Percentiles rank a stretch among this genome's conserved stretches.
Evolutionary conservation across 2,329 filamentous ascomycete genomes (phyloP).

Genomic region (Pyrenophora teres): DNA sequence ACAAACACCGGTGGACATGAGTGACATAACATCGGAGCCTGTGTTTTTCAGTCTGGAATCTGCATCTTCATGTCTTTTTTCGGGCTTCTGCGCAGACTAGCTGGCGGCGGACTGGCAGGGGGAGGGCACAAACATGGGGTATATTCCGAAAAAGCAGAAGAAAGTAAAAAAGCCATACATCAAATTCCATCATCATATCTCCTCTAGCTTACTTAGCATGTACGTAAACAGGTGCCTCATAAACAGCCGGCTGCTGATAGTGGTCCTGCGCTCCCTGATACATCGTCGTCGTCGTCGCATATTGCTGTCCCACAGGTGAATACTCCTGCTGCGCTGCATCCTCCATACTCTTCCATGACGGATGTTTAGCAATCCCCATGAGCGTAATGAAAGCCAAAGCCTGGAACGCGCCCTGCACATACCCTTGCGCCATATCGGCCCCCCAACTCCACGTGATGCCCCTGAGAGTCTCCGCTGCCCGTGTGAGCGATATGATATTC

Average conservation of each 20-base stretch:
- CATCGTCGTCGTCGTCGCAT: slow-evolving; percentile 8
- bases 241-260: slow-evolving; percentile 21
- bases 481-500: slow-evolving; percentile 11
- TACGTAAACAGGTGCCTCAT: slow-evolving; percentile 18
- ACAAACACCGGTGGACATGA: too few relatives aligned
- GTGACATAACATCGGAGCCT: too few relatives aligned
- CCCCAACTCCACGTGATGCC: background rate
- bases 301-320: slow-evolving; percentile 8
- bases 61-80: too few relatives aligned
- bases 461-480: background rate
- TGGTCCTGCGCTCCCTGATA: slow-evolving; percentile 18
- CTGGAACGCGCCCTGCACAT: slow-evolving; percentile 22
- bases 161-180: too few relatives aligned
- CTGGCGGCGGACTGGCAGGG: too few relatives aligned
- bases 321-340: background rate
- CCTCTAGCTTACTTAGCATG: background rate
- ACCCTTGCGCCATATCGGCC: slow-evolving; percentile 10
- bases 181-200: too few relatives aligned
- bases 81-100: too few relatives aligned
- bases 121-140: too few relatives aligned
- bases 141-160: too few relatives aligned
- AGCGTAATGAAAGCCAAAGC: slow-evolving; percentile 25
- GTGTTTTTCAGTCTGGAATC: too few relatives aligned
- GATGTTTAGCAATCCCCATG: slow-evolving; percentile 28
- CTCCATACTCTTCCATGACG: slow-evolving; percentile 10